Evolutionary conservation across 1,284 basidiomycete species (phyloP).

Genomic region (Cryptococcus deneoformans): DNA sequence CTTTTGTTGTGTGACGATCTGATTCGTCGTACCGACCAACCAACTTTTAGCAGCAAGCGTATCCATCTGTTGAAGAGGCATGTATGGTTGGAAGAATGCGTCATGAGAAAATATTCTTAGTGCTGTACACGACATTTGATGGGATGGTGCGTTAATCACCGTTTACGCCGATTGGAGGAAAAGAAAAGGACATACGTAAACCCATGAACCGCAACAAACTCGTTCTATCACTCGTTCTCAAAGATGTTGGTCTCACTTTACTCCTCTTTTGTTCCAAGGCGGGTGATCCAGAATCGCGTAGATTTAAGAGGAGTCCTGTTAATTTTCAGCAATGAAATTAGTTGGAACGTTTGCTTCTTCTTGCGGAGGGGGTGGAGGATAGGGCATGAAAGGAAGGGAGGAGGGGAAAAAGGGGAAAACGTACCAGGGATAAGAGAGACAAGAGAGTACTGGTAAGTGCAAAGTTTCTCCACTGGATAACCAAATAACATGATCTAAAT

Average conservation of each 20-base stretch:
- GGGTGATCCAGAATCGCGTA: conserved; percentile 94
- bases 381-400: no score
- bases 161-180: neutral
- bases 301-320: conserved; percentile 72
- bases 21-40: conserved; percentile 87
- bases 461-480: conserved; percentile 92
- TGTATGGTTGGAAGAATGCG: conserved; percentile 96
- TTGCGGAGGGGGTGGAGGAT: neutral
- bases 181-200: conserved; percentile 63
- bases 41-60: conserved; percentile 76
- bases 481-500: conserved; percentile 91
- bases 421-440: conserved; percentile 74
- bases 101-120: conserved; percentile 73
- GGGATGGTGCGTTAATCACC: neutral
- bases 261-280: conserved; percentile 63
- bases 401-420: conserved; percentile 14
- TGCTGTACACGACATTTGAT: conserved; percentile 17
- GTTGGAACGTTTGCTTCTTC: neutral
- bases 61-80: conserved; percentile 94
- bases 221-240: conserved; percentile 85
- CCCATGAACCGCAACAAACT: conserved; percentile 91
- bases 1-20: conserved; percentile 90
- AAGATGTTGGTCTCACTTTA: conserved; percentile 65
- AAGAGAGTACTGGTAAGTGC: conserved; percentile 98
- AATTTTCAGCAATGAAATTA: neutral